phyloP scores from a whole-genome alignment of 148 eudicot genomes.

The Agrostemma githago region DNA sequence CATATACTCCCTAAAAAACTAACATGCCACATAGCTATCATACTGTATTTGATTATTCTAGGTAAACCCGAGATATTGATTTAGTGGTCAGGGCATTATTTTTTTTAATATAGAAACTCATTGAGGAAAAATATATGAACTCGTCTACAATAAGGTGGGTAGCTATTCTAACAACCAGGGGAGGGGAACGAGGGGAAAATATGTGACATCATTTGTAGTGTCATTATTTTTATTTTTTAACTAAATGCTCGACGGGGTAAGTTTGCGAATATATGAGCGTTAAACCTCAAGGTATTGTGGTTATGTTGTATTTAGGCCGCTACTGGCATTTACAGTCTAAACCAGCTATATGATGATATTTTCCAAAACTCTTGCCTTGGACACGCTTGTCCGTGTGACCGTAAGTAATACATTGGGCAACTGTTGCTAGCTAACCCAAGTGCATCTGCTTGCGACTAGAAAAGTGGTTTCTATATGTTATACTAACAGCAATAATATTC shows the following conservation, averaged over 20 bases:
- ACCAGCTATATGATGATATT: not conserved
- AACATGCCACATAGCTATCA: not conserved
- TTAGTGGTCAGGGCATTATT: not conserved
- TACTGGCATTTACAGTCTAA: not conserved
- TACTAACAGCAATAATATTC: not conserved
- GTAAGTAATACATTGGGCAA: not conserved
- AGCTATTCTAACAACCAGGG: too few relatives aligned
- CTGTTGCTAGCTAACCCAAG: not conserved
- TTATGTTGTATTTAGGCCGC: not conserved
- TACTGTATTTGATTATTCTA: not conserved
- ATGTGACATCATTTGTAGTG: not conserved
- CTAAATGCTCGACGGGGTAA: not conserved
- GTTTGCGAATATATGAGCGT: not conserved
- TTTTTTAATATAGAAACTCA: too few relatives aligned
- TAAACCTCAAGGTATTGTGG: not conserved
- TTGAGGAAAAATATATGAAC: too few relatives aligned
- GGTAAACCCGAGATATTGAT: not conserved
- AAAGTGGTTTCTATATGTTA: conserved; percentile 3
- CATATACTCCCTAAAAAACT: not conserved
- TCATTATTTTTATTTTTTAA: not conserved
- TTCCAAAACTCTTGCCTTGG: not conserved
- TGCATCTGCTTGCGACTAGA: not conserved
- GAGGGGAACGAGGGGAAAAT: too few relatives aligned
- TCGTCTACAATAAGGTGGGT: too few relatives aligned
- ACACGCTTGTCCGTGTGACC: not conserved